Evolutionary conservation across 2,329 filamentous ascomycete species (phyloP).

Genomic region (Thyridium curvatum): DNA sequence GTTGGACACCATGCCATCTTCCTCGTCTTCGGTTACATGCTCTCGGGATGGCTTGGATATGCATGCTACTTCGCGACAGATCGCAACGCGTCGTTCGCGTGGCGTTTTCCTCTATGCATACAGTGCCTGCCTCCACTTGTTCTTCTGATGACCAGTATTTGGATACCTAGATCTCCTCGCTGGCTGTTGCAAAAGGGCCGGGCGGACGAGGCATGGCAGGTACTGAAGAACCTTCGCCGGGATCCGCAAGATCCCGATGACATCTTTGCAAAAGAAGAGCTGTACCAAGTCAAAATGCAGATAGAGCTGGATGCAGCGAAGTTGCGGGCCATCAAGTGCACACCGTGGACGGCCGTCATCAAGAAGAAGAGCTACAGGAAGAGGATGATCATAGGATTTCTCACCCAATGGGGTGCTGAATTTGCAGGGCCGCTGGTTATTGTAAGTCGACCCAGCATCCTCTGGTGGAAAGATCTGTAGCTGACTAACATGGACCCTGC

Average conservation of each 20-base stretch:
- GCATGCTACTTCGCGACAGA: constrained; percentile 30
- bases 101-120: constrained; percentile 36
- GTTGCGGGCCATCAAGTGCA: constrained; percentile 28
- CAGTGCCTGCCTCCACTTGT: constrained; percentile 31
- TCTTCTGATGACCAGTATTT: constrained; percentile 30
- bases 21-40: constrained; percentile 39
- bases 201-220: constrained; percentile 35
- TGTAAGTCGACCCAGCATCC: constrained; percentile 20
- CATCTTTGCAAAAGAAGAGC: constrained; percentile 35
- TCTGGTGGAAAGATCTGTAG: background rate
- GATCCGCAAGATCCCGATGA: constrained; percentile 30
- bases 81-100: constrained; percentile 28
- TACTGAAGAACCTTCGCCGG: constrained; percentile 31
- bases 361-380: constrained; percentile 41
- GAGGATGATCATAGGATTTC: constrained; percentile 43
- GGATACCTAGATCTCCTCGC: constrained; percentile 38
- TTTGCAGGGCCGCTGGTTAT: constrained; percentile 46
- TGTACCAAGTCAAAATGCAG: constrained; percentile 39
- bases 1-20: constrained; percentile 39
- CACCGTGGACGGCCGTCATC: constrained; percentile 35
- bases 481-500: background rate
- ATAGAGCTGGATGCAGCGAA: constrained; percentile 33
- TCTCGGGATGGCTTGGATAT: constrained; percentile 35
- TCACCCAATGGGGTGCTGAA: constrained; percentile 46
- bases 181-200: constrained; percentile 42